phyloP scores from a whole-genome alignment of 371 early-diverging fungal genomes.

The Mortierella sp. region DNA sequence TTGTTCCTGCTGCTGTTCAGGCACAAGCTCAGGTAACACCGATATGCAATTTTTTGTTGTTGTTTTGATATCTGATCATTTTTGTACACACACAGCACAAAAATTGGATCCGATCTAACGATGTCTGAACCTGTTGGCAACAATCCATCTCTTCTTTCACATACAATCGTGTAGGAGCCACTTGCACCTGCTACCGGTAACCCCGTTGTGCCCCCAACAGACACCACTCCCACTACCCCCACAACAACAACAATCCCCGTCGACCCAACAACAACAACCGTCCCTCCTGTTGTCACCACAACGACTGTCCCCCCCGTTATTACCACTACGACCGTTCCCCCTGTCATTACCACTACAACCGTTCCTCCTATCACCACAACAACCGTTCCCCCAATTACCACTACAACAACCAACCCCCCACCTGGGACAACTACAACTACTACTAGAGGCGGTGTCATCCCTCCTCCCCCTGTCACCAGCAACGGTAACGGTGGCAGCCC shows the following conservation, averaged over 20 bases:
- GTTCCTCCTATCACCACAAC: neutral
- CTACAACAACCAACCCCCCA: neutral
- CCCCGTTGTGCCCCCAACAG: neutral
- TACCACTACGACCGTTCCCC: neutral
- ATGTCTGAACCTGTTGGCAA: too few relatives aligned
- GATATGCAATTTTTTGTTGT: neutral
- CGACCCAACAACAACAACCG: neutral
- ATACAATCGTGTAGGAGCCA: neutral
- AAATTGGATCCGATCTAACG: neutral
- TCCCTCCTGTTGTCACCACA: neutral
- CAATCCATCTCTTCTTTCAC: neutral
- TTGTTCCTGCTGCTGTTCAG: constrained; percentile 12
- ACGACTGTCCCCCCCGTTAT: constrained; percentile 7
- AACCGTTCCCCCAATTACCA: neutral
- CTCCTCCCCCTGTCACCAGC: constrained; percentile 1
- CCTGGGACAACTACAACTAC: neutral
- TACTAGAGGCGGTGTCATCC: neutral
- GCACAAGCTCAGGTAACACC: constrained; percentile 15
- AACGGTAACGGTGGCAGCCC: neutral
- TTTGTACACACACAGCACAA: neutral
- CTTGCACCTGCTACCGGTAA: neutral
- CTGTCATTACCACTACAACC: neutral
- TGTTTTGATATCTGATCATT: neutral
- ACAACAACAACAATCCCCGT: neutral
- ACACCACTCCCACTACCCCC: constrained; percentile 3